phyloP scores from a whole-genome alignment of 805 yeast species.

The Lipomyces sp. region DNA sequence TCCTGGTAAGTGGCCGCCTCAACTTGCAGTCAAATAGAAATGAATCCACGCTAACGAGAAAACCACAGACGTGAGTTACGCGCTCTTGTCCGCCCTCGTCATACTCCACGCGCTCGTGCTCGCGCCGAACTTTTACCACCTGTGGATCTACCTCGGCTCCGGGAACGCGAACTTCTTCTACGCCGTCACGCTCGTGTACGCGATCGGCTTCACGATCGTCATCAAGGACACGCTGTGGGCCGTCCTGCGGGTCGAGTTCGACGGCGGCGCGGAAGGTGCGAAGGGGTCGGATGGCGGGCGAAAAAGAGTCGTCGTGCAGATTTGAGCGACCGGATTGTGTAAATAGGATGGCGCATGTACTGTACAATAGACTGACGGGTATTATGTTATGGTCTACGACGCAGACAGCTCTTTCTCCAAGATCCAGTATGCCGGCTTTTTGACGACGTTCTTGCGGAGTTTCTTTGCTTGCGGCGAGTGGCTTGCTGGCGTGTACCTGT shows the following conservation, averaged over 20 bases:
- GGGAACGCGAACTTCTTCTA: constrained; percentile 96
- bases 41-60: constrained; percentile 16
- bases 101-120: constrained; percentile 59
- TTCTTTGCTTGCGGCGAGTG: constrained; percentile 17
- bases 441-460: constrained; percentile 11
- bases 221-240: constrained; percentile 83
- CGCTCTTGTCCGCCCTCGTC: constrained; percentile 50
- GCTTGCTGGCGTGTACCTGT: constrained; percentile 12
- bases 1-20: constrained; percentile 15
- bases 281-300: too few relatives aligned
- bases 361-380: too few relatives aligned
- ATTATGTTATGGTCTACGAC: background rate
- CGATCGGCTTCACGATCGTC: constrained; percentile 63
- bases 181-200: constrained; percentile 82
- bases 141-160: constrained; percentile 91
- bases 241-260: constrained; percentile 63
- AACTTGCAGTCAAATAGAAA: background rate
- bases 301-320: constrained; percentile 42
- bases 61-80: constrained; percentile 44
- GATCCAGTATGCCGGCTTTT: constrained; percentile 26
- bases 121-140: constrained; percentile 84
- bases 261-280: constrained; percentile 41
- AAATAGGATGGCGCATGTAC: too few relatives aligned
- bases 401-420: constrained; percentile 12
- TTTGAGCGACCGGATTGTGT: too few relatives aligned